phyloP scores from a whole-genome alignment of 2,329 filamentous ascomycete species.

The Fusarium sp. region DNA sequence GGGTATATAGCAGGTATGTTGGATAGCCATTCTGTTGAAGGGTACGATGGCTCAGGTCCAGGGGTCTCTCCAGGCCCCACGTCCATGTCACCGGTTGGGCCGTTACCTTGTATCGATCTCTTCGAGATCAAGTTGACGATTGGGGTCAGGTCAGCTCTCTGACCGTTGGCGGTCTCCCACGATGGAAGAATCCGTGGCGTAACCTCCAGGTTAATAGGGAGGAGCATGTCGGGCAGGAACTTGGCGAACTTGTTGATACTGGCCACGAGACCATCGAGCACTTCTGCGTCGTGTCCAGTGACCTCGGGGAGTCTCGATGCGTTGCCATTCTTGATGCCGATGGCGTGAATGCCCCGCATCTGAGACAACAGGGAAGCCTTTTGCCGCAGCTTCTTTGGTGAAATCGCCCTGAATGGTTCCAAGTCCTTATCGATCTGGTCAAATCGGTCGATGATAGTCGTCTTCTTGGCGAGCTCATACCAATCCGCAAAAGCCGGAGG shows the following conservation, averaged over 20 bases:
- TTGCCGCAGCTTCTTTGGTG: constrained; percentile 74
- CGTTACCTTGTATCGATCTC: constrained; percentile 33
- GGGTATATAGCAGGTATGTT: constrained; percentile 32
- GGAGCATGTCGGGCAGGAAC: constrained; percentile 82
- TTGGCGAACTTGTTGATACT: constrained; percentile 79
- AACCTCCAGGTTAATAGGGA: constrained; percentile 80
- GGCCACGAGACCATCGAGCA: constrained; percentile 61
- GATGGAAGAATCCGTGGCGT: constrained; percentile 59
- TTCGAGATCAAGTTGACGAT: constrained; percentile 47
- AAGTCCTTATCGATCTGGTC: constrained; percentile 81
- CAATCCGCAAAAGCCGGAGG: constrained; percentile 86
- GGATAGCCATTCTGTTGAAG: constrained; percentile 3
- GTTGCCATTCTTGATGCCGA: constrained; percentile 73
- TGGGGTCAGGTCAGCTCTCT: constrained; percentile 43
- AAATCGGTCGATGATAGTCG: constrained; percentile 82
- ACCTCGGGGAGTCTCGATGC: constrained; percentile 56
- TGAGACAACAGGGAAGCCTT: constrained; percentile 58
- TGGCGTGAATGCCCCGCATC: constrained; percentile 58
- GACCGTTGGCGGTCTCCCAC: constrained; percentile 65
- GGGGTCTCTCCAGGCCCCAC: constrained; percentile 13
- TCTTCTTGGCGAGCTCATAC: constrained; percentile 81
- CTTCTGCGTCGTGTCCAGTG: constrained; percentile 48
- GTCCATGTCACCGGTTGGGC: background rate
- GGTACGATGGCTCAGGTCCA: background rate
- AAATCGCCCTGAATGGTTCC: constrained; percentile 79